Evolutionary conservation across 2,329 filamentous ascomycete genomes (phyloP), one percentile per base, ranked within the genome.

Genomic region (Dactylellina haptotyla): DNA sequence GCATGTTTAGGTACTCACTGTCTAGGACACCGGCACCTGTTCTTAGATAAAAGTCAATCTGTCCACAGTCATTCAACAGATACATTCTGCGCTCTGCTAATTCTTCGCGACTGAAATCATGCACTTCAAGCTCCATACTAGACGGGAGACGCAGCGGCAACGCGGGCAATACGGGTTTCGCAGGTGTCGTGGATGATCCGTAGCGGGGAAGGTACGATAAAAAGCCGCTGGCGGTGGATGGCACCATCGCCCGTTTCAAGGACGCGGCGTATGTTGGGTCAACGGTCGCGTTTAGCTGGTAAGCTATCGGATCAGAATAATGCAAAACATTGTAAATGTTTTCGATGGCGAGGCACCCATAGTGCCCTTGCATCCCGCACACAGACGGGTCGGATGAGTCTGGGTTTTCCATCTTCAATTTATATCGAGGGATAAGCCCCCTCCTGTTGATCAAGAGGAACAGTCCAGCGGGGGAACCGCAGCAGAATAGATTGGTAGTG

Each of bases 1-100:
- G 83, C 95, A 99, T 99, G 77, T 96, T 97, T 34, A 98, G 82
- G 80, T 99, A 99, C 81, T 98, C 93, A 23, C 97, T 93, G 81
- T 97, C 95, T 34, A 99, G 83, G 2, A 93, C 90, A 0, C 95
- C 95, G 1, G 91, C 90, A 0, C 92, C 91, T 5, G 92, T 93
- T 53, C 88, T 88, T 53, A 99, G 83, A 78, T 90, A 96, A 81
- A 88, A 99, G 80, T 99, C 95, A 41, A 99, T 89, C 81, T 99
- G 95, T 0, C 93, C 94, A 76, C 98, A 98, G 78, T 99, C 95
- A 77, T 99, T 99, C 2, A 99, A 86, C 5, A 97, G 81, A 74
- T 88, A 89, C 76, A 93, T 93, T 77, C 94, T 89, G 80, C 90
- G 92, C 82, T 98, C 95, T 0, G 93, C 94, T 59, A 96, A 87